Conservation (phyloP, 495 filamentous ascomycete genomes). For the Xylaria intraflava region DNA sequence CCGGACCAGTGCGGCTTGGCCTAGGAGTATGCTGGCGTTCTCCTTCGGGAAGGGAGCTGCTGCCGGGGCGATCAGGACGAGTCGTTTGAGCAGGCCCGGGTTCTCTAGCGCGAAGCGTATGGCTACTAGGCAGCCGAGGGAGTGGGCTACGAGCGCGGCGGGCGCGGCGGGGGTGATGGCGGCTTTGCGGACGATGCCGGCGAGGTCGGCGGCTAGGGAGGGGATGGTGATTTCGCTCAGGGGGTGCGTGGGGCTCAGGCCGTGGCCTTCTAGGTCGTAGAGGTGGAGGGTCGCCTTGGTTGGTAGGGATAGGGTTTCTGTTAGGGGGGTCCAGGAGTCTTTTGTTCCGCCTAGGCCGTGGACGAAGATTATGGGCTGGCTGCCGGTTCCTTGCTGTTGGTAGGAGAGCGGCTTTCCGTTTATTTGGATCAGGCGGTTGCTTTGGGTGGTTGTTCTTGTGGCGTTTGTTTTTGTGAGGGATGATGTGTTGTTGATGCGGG, state of each 20-base stretch:
- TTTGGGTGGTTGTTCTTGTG: constrained; percentile 20
- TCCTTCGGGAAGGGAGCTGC: neutral
- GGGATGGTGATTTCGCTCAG: constrained; percentile 32
- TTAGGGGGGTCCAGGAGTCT: constrained; percentile 34
- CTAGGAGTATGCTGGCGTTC: neutral
- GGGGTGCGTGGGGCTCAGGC: constrained; percentile 41
- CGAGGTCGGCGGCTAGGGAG: constrained; percentile 40
- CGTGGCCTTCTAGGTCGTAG: constrained; percentile 52
- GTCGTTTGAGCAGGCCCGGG: constrained; percentile 30
- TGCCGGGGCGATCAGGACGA: constrained; percentile 38
- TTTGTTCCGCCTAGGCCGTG: constrained; percentile 33
- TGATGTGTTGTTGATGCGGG: constrained; percentile 14
- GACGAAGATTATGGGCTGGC: constrained; percentile 43
- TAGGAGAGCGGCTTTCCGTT: constrained; percentile 41
- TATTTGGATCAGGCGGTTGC: constrained; percentile 33
- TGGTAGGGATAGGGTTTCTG: constrained; percentile 21
- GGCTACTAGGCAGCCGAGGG: constrained; percentile 14
- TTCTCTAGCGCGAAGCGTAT: constrained; percentile 33
- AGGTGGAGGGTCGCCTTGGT: constrained; percentile 30
- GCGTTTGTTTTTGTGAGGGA: constrained; percentile 25
- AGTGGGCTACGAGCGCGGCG: constrained; percentile 44
- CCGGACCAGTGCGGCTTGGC: neutral
- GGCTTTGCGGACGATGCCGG: constrained; percentile 29
- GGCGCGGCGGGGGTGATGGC: constrained; percentile 21
- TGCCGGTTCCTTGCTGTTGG: constrained; percentile 18